Conservation (phyloP, 441 rosid genomes). For the Sinapis alba region DNA sequence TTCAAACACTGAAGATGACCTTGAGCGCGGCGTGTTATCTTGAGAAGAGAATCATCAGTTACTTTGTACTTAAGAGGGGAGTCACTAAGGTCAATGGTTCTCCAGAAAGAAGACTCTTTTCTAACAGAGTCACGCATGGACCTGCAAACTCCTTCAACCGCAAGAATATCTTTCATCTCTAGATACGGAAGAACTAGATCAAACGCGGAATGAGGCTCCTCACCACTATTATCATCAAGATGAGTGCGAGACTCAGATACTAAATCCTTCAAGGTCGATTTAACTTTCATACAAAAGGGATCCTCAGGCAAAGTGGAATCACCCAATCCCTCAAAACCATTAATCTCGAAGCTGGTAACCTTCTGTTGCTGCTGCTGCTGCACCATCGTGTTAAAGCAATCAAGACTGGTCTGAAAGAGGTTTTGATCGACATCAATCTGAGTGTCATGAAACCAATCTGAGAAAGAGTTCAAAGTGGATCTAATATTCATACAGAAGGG, state of each 20-base stretch:
- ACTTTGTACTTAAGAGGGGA: slow-evolving; percentile 34
- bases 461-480: slow-evolving; percentile 38
- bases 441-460: slow-evolving; percentile 42
- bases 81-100: slow-evolving; percentile 34
- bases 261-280: slow-evolving; percentile 31
- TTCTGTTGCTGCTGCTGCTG: background rate
- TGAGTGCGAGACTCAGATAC: slow-evolving; percentile 17
- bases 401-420: background rate
- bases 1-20: slow-evolving; percentile 48
- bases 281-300: slow-evolving; percentile 39
- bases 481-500: slow-evolving; percentile 48
- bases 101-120: slow-evolving; percentile 50
- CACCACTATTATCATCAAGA: slow-evolving; percentile 33
- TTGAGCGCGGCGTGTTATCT: slow-evolving; percentile 48
- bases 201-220: slow-evolving; percentile 46
- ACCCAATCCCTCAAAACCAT: slow-evolving; percentile 7
- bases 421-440: slow-evolving; percentile 9
- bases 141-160: slow-evolving; percentile 51
- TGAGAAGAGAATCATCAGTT: slow-evolving; percentile 47
- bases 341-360: background rate
- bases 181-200: slow-evolving; percentile 42
- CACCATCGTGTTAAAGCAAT: background rate
- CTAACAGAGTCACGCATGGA: slow-evolving; percentile 42
- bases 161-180: slow-evolving; percentile 41
- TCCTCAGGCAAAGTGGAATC: slow-evolving; percentile 28